Conservation (phyloP, 306 rosid genomes). For the Ziziphus jujuba region DNA sequence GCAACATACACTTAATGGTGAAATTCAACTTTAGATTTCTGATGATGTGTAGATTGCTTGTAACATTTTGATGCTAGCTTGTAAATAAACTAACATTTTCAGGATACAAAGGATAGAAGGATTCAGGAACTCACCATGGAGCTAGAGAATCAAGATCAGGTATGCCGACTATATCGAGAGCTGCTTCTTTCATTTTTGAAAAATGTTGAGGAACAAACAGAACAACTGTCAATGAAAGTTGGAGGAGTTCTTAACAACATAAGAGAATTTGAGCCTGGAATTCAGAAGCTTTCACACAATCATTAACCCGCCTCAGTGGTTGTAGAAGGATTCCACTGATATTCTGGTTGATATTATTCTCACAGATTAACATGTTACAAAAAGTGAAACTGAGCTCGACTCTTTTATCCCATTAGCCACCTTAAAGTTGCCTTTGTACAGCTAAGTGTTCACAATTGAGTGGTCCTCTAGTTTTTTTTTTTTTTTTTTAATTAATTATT, state of each 20-base stretch:
- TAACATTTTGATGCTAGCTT: not conserved
- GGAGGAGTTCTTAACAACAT: conserved; percentile 15
- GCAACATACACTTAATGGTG: not conserved
- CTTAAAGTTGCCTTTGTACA: conserved; percentile 8
- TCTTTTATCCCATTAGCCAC: not conserved
- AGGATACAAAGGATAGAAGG: conserved; percentile 40
- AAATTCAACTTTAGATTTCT: not conserved
- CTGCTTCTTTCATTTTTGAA: conserved; percentile 29
- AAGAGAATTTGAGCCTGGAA: conserved; percentile 30
- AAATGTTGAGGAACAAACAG: conserved; percentile 33
- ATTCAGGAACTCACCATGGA: conserved; percentile 34
- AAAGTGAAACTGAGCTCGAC: not conserved
- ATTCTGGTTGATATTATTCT: conserved; percentile 3
- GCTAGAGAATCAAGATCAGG: conserved; percentile 33
- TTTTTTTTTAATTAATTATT: too few species aligned
- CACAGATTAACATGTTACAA: not conserved
- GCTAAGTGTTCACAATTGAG: not conserved
- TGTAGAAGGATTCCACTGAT: not conserved
- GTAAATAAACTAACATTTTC: not conserved
- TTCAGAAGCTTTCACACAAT: conserved; percentile 24
- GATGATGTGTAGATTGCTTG: not conserved
- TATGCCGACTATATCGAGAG: conserved; percentile 29
- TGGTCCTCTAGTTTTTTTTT: not conserved
- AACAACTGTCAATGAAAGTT: conserved; percentile 28
- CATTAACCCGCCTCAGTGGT: not conserved